A percentile compares a stretch with the other conserved stretches of the same genome.
Evolutionary conservation across 139 green algal species (phyloP).

Genomic region (Gonium pectorale): DNA sequence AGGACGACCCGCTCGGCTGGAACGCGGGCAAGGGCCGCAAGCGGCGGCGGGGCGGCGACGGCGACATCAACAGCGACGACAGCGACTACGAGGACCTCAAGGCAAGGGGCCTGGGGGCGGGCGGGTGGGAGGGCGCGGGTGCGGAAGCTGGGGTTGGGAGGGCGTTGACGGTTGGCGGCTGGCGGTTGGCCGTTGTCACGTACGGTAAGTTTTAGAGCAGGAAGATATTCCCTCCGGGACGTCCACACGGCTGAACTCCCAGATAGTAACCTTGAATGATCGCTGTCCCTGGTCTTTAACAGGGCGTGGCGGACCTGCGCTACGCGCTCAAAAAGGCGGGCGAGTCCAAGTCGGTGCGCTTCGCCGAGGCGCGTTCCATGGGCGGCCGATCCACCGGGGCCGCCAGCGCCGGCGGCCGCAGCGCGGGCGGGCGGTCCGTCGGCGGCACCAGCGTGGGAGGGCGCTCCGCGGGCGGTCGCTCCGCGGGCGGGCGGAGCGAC

Average conservation of each 20-base stretch:
- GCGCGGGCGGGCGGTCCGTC: conserved; percentile 11
- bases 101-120: not conserved
- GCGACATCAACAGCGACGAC: conserved; percentile 66
- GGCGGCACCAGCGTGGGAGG: not conserved
- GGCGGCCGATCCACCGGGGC: conserved; percentile 23
- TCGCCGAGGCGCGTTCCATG: conserved; percentile 44
- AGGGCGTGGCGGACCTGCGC: conserved; percentile 49
- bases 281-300: too few relatives aligned
- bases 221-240: too few relatives aligned
- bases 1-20: not conserved
- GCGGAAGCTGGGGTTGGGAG: too few relatives aligned
- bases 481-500: not conserved
- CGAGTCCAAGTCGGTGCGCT: conserved; percentile 67
- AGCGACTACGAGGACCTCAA: conserved; percentile 82
- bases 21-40: conserved; percentile 26
- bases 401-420: not conserved
- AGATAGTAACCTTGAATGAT: too few relatives aligned
- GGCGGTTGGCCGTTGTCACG: not conserved
- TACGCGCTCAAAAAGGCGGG: conserved; percentile 55
- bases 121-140: too few relatives aligned
- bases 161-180: too few relatives aligned
- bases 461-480: not conserved
- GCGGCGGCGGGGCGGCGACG: conserved; percentile 40
- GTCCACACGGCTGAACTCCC: too few relatives aligned
- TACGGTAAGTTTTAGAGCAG: too few relatives aligned